phyloP scores from a whole-genome alignment of 1,284 basidiomycete genomes.

The Coniophora puteana region DNA sequence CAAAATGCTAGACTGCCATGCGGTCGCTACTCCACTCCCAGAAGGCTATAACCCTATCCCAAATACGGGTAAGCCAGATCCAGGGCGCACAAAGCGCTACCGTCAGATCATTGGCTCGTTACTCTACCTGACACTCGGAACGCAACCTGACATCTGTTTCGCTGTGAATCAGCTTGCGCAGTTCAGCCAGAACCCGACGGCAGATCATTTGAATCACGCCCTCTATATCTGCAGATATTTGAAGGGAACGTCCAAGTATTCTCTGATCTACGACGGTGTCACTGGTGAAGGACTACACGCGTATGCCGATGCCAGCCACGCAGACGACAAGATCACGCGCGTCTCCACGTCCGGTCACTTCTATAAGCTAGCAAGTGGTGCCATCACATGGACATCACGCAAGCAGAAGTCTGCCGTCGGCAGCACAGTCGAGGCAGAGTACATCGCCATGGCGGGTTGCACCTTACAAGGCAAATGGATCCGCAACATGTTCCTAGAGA shows the following conservation, averaged over 20 bases:
- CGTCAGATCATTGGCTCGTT: constrained; percentile 9
- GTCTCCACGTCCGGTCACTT: too few relatives aligned
- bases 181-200: constrained; percentile 5
- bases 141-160: constrained; percentile 8
- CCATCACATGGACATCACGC: constrained; percentile 7
- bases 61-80: neutral
- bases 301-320: too few relatives aligned
- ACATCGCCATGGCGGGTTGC: constrained; percentile 9
- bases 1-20: constrained; percentile 1
- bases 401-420: neutral
- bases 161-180: constrained; percentile 5
- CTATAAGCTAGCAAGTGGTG: neutral
- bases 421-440: neutral
- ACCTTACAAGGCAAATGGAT: constrained; percentile 22
- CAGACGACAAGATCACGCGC: too few relatives aligned
- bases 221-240: constrained; percentile 8
- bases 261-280: neutral
- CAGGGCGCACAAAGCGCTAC: constrained; percentile 5
- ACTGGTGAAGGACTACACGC: too few relatives aligned
- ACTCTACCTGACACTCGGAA: constrained; percentile 17
- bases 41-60: neutral
- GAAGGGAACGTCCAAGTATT: neutral
- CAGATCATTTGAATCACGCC: constrained; percentile 2
- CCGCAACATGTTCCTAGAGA: constrained; percentile 11
- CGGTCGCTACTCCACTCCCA: constrained; percentile 7